Conservation (phyloP, 2,329 filamentous ascomycete species). For the Ophiognomonia clavigignenti-juglandacearum region DNA sequence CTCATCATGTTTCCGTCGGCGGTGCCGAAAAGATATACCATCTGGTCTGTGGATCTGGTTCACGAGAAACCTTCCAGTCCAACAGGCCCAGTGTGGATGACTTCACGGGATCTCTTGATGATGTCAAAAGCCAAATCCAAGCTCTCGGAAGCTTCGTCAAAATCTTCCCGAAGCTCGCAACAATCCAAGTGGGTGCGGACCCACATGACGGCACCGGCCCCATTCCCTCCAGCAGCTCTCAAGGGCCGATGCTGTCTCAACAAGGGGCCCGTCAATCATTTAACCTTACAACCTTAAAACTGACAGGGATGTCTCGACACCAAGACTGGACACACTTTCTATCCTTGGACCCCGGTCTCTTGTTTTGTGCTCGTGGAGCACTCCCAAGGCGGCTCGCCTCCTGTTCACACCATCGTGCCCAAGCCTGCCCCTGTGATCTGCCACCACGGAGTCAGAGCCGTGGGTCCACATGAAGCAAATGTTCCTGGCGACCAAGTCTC, state of each 20-base stretch:
- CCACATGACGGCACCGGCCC: background rate
- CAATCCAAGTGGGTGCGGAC: background rate
- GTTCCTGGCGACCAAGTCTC: conserved; percentile 3
- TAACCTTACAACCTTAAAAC: conserved; percentile 10
- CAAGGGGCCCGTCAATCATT: background rate
- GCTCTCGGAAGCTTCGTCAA: background rate
- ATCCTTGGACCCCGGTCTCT: conserved; percentile 2
- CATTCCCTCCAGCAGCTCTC: background rate
- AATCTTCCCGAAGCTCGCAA: background rate
- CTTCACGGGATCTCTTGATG: background rate
- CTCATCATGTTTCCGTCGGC: conserved; percentile 3
- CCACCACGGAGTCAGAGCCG: background rate
- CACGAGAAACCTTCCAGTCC: too few species aligned
- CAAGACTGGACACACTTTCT: background rate
- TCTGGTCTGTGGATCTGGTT: background rate
- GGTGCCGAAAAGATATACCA: too few species aligned
- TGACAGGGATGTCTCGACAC: conserved; percentile 3
- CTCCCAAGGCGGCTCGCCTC: conserved; percentile 7
- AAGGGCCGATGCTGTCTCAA: background rate
- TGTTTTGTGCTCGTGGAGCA: conserved; percentile 10
- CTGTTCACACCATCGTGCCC: conserved; percentile 5
- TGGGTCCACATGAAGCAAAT: background rate
- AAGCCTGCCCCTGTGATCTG: background rate
- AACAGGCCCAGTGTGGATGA: background rate
- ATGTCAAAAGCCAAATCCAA: background rate